Base-by-base conservation (phyloP, 1,284 basidiomycete genomes). In the Rhodotorula sp. region DNA sequence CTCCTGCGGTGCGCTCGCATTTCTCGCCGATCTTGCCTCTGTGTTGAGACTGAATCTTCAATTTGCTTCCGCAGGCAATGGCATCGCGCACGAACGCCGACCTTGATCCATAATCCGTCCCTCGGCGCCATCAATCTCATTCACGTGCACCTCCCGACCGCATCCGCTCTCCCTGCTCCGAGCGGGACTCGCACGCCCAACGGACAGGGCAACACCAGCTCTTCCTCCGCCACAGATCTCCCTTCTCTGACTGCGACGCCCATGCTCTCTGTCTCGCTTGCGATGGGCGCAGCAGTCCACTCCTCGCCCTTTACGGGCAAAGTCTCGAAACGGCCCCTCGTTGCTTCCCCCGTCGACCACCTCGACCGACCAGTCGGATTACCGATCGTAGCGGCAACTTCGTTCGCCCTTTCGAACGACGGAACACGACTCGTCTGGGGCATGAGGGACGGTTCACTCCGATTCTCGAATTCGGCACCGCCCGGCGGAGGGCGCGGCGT, bases 281-380 rank as follows among this genome's bases (percentile, higher is more conserved):
- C 58, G 18, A 48, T 73, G 46, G 74, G 73, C 20, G 59, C 69
- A 7, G 75, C 76, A 2, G 62, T 75, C n/a, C 70, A 72, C n/a
- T 77, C 77, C 2, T 49, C 66, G 26, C 77, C 77, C 26, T 77
- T 74, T 69, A 77, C 72, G 58, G 77, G 77, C 57, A 76, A 77
- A 52, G 60, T 75, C 23, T 68, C 73, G 14, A 68, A 70, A 59
- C 70, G 73, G 6, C 63, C 71, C 5, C 69, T 77, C 54, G 62
- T 70, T 58, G 70, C 74, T 47, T 69, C 72, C 1, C 77, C 77
- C 2, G 65, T 67, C 63, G 68, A 77, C 61, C 65, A 74, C 71
- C 58, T 77, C 57, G 70, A 72, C 61, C 61, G 71, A 21, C 66
- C 73, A 31, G 3, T 71, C 69, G 31, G 66, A 5, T 58, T 74